phyloP scores from a whole-genome alignment of 805 yeast genomes.

The Grigorovia yakushimaensis region DNA sequence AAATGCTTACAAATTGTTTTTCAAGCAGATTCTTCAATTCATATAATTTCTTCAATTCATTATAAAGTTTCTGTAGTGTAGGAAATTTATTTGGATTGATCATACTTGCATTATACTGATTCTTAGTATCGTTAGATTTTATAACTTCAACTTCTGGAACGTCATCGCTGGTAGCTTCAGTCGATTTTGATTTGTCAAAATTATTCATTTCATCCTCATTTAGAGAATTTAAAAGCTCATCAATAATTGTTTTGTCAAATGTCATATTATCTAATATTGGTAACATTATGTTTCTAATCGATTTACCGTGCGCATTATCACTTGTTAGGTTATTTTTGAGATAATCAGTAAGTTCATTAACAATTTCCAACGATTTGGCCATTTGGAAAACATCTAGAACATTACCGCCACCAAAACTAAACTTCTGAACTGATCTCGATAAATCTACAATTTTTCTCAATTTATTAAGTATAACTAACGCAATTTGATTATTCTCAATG shows the following conservation, averaged over 20 bases:
- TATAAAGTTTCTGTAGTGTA: conserved; percentile 30
- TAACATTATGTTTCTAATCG: conserved; percentile 21
- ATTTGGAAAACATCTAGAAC: conserved; percentile 37
- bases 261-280: conserved; percentile 23
- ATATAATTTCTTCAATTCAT: conserved; percentile 20
- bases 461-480: conserved; percentile 27
- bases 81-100: conserved; percentile 28
- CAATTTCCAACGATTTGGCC: conserved; percentile 32
- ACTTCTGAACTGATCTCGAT: conserved; percentile 47
- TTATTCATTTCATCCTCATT: conserved; percentile 31
- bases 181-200: conserved; percentile 1
- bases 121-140: conserved; percentile 4
- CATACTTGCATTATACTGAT: conserved; percentile 11
- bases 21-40: conserved; percentile 9
- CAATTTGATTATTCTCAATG: conserved; percentile 20
- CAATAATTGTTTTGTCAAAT: conserved; percentile 35
- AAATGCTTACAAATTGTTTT: conserved; percentile 24
- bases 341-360: conserved; percentile 25
- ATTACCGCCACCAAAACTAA: conserved; percentile 39
- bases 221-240: conserved; percentile 34
- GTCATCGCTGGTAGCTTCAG: background rate
- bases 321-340: conserved; percentile 15
- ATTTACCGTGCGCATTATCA: conserved; percentile 7
- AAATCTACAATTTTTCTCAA: conserved; percentile 47
- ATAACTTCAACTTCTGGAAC: conserved; percentile 4